Conservation (phyloP, 768 basidiomycete species). For the Tylopilus sp. region DNA sequence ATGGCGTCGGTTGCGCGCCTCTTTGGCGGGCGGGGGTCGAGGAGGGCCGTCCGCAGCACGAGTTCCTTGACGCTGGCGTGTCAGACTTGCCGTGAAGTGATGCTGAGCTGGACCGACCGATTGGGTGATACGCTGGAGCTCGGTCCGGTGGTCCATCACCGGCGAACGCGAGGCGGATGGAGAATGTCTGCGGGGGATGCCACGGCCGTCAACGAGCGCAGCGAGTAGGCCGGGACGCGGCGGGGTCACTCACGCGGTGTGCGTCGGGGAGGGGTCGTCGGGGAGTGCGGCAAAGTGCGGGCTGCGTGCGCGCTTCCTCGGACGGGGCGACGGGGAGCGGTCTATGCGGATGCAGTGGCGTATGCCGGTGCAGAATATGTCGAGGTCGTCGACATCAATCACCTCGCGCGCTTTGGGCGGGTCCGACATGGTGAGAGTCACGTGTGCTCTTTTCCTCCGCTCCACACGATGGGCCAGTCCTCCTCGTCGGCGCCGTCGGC, state of each 20-base stretch:
- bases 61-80: constrained; percentile 23
- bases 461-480: constrained; percentile 20
- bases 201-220: not conserved
- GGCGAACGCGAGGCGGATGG: not conserved
- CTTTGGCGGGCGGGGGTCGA: constrained; percentile 14
- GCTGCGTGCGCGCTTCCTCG: constrained; percentile 9
- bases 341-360: constrained; percentile 17
- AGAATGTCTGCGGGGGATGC: not conserved
- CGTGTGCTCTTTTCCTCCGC: constrained; percentile 3
- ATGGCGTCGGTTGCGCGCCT: constrained; percentile 21
- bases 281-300: no score
- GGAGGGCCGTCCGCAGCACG: constrained; percentile 9
- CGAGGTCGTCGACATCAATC: constrained; percentile 28
- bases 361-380: constrained; percentile 19
- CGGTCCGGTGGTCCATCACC: constrained; percentile 8
- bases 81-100: constrained; percentile 4
- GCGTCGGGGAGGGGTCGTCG: not conserved
- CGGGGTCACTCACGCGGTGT: constrained; percentile 15
- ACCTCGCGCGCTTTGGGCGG: constrained; percentile 8
- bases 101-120: constrained; percentile 8
- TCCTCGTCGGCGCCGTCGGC: not conserved
- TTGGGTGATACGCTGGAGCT: constrained; percentile 25
- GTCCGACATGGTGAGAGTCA: constrained; percentile 14
- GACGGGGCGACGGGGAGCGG: constrained; percentile 7
- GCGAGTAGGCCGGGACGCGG: not conserved